Base-by-base conservation (phyloP, 2,329 filamentous ascomycete genomes). In the Phialemonium atrogriseum region DNA sequence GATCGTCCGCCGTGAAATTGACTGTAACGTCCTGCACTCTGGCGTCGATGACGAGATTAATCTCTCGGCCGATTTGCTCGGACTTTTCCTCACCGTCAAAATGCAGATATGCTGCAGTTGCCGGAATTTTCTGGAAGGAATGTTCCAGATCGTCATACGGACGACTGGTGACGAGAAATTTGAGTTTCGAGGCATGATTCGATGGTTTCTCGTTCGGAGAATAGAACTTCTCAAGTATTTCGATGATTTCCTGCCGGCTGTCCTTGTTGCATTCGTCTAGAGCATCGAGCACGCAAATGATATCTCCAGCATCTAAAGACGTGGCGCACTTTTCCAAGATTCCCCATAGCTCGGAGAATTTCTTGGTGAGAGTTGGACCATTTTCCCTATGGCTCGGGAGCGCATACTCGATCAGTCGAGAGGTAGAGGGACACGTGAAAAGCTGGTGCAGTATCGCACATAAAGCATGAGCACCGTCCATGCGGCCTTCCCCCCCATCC, bases 111-210 rank as follows among this genome's bases (percentile, higher is more conserved):
- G 36, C 23, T 6, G n/a, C n/a, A n/a, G 22, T 30, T 3, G 26
- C 28, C n/a, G 29, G 20, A 7, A 40, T 32, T 12, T 17, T 26
- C 11, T 27, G 28, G 13, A 50, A 55, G 27, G 10, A 18, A 2
- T 5, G 26, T 12, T 38, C 38, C 5, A 57, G 39, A 7, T 41
- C 13, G 11, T 36, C 30, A 18, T 52, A 54, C 4, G 50, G 51
- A 3, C 54, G 45, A 28, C 53, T 56, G 0, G 51, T 54, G 5
- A 58, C 26, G 10, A 57, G 37, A 28, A 56, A 51, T 35, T 55
- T 56, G 18, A 55, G 34, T n/a, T 38, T 46, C 3, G 27, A 36
- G 7, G 25, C 27, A 12, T 9, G 14, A 9, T 30, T 9, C 2
- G 12, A 12, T 13, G 8, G 5, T 4, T 19, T 7, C 16, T 19